These are phyloP conservation scores for Trichoderma cornu-damae DNA, from an alignment of 2,329 filamentous ascomycete species.

Conservation along the genomic window DNA sequence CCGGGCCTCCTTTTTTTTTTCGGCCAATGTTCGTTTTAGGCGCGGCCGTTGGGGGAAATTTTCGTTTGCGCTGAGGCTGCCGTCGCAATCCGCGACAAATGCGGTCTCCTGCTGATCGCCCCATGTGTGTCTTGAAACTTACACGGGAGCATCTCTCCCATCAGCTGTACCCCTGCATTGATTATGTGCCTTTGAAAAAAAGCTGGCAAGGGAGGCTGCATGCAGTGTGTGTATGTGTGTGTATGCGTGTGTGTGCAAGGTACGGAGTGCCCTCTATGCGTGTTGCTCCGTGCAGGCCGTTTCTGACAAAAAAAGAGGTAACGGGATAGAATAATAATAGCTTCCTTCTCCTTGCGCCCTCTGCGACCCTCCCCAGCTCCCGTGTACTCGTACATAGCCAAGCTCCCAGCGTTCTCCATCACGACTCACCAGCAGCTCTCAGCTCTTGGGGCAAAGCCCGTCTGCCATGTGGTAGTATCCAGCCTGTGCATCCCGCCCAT, in stretches of 20 bases:
- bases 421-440: neutral
- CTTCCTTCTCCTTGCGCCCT: neutral
- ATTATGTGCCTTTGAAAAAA: slow-evolving; percentile 4
- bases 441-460: neutral
- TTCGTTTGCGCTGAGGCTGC: slow-evolving; percentile 4
- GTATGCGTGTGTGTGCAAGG: no score
- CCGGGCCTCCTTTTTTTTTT: neutral
- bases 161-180: slow-evolving; percentile 11
- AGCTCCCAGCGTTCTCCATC: neutral
- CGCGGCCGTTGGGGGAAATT: neutral
- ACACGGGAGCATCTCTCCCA: slow-evolving; percentile 7
- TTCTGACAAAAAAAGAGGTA: neutral
- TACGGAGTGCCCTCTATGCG: neutral
- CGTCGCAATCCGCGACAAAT: slow-evolving; percentile 13
- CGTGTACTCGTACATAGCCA: no score
- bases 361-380: no score
- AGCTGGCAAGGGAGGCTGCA: slow-evolving; percentile 13
- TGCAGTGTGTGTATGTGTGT: neutral
- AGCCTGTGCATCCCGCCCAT: slow-evolving; percentile 16
- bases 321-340: no score
- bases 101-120: neutral
- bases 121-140: slow-evolving; percentile 6
- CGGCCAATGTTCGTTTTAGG: neutral
- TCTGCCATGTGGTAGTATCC: slow-evolving; percentile 20
- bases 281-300: neutral